Evolutionary conservation across 306 rosid genomes (phyloP).

Genomic region (Parietaria judaica): DNA sequence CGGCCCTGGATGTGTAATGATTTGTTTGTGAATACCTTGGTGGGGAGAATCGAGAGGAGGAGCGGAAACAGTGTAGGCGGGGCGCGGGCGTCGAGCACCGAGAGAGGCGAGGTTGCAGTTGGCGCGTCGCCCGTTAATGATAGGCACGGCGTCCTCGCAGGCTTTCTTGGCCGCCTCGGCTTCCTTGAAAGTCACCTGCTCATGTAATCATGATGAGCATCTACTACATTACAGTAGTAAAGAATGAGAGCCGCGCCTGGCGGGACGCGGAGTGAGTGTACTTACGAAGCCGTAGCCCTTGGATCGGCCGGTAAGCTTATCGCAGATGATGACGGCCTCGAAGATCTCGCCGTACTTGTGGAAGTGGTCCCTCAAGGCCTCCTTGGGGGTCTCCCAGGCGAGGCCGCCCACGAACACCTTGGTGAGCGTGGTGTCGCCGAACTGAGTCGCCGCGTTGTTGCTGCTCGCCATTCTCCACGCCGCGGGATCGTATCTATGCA

Average conservation of each 20-base stretch:
- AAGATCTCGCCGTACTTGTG: slow-evolving; percentile 70
- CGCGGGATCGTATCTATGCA: background rate
- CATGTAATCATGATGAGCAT: background rate
- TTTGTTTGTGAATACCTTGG: slow-evolving; percentile 31
- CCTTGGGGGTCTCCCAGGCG: slow-evolving; percentile 91
- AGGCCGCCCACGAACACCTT: slow-evolving; percentile 82
- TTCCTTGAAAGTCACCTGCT: slow-evolving; percentile 71
- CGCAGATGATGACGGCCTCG: slow-evolving; percentile 86
- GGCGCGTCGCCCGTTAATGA: slow-evolving; percentile 78
- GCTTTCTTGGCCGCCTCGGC: slow-evolving; percentile 81
- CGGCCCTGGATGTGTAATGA: no score
- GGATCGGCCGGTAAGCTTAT: slow-evolving; percentile 78
- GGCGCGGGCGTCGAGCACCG: slow-evolving; percentile 62
- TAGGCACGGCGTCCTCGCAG: slow-evolving; percentile 60
- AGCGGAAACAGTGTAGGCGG: background rate
- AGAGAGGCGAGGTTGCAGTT: slow-evolving; percentile 78
- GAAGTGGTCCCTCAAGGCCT: slow-evolving; percentile 54
- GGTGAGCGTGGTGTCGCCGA: slow-evolving; percentile 74
- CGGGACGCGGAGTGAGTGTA: background rate
- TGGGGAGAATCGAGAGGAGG: slow-evolving; percentile 28
- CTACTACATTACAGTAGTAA: background rate
- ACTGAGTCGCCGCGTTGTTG: slow-evolving; percentile 33
- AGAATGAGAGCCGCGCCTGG: no score
- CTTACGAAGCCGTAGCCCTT: slow-evolving; percentile 93
- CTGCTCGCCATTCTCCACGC: slow-evolving; percentile 17